A percentile compares a stretch with the other conserved stretches of the same genome.
phyloP scores from a whole-genome alignment of 2,329 filamentous ascomycete genomes.

The Pestalotiopsis sp. region DNA sequence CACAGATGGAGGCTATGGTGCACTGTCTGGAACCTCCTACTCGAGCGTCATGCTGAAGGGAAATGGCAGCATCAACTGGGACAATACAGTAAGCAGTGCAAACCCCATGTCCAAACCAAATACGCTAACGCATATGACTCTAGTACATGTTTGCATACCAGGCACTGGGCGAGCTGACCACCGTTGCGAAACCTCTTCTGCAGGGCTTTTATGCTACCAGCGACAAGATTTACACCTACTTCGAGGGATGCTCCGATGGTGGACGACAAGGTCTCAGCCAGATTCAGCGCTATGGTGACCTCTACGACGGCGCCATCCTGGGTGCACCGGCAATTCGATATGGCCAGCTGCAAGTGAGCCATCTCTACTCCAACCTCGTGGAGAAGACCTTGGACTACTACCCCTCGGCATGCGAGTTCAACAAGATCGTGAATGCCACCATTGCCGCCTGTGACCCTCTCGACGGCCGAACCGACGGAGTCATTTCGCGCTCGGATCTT shows the following conservation, averaged over 20 bases:
- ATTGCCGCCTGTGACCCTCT: constrained; percentile 9
- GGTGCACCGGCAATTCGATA: constrained; percentile 9
- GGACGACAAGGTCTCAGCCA: constrained; percentile 8
- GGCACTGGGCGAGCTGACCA: constrained; percentile 8
- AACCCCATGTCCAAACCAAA: background rate
- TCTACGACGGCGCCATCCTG: constrained; percentile 6
- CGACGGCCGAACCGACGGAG: constrained; percentile 8
- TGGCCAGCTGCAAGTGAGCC: background rate
- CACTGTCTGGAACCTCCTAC: constrained; percentile 7
- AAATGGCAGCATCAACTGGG: constrained; percentile 6
- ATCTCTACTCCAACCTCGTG: constrained; percentile 5
- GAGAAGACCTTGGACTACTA: constrained; percentile 7
- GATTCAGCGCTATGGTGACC: constrained; percentile 5
- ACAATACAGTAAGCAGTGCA: constrained; percentile 23
- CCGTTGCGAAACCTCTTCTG: constrained; percentile 5
- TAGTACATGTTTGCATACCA: constrained; percentile 33
- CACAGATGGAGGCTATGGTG: constrained; percentile 7
- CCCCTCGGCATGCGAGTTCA: constrained; percentile 7
- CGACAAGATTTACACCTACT: constrained; percentile 14
- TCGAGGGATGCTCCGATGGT: constrained; percentile 8
- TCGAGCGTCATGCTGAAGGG: background rate
- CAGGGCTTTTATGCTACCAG: constrained; percentile 35
- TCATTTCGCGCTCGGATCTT: constrained; percentile 7
- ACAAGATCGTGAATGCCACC: constrained; percentile 3
- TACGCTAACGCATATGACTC: background rate